Conservation (phyloP, 176 grass and related monocot species). For the Aegilops umbellulata region DNA sequence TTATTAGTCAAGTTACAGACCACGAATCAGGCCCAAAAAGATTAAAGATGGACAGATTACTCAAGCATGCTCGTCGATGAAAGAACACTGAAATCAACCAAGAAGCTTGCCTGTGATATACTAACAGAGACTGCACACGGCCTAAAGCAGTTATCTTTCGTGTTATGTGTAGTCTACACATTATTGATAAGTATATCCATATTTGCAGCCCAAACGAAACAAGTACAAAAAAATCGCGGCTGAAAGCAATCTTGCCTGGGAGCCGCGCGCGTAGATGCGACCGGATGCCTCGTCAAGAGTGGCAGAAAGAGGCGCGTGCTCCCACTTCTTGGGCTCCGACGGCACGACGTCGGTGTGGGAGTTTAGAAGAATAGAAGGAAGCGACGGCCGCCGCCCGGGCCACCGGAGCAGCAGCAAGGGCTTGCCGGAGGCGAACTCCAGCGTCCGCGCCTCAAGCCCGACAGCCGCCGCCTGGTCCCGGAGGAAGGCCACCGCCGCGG, state of each 20-base stretch:
- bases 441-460: constrained; percentile 58
- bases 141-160: no score
- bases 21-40: neutral
- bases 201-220: neutral
- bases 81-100: neutral
- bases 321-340: constrained; percentile 82
- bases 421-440: constrained; percentile 73
- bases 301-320: constrained; percentile 81
- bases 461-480: constrained; percentile 41
- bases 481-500: constrained; percentile 59
- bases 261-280: constrained; percentile 81
- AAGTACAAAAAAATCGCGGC: neutral
- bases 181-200: no score
- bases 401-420: constrained; percentile 79
- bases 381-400: constrained; percentile 55
- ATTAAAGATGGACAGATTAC: neutral
- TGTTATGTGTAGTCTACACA: neutral
- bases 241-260: constrained; percentile 50
- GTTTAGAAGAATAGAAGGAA: constrained; percentile 80
- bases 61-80: neutral
- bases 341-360: constrained; percentile 98
- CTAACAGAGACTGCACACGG: neutral
- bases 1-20: neutral
- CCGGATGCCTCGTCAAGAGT: constrained; percentile 53
- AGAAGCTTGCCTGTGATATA: neutral